Evolutionary conservation across 331 rosid genomes (phyloP).

Genomic region (Cydonia oblonga): DNA sequence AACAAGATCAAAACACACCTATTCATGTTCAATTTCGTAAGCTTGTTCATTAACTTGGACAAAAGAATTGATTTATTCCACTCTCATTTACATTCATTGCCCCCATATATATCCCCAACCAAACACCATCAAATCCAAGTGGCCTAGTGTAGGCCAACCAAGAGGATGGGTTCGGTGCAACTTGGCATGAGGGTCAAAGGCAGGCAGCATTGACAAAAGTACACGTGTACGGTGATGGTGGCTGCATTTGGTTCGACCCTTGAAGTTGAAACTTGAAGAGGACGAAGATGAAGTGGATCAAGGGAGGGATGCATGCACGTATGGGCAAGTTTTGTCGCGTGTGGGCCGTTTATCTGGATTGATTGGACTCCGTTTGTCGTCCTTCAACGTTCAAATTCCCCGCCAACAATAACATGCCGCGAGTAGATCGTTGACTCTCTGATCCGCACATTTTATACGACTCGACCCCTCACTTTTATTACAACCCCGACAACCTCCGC

Average conservation of each 20-base stretch:
- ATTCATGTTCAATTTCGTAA: no score
- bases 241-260: neutral
- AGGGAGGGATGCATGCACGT: neutral
- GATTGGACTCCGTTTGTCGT: neutral
- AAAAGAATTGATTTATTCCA: neutral
- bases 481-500: neutral
- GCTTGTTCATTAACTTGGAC: neutral
- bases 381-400: neutral
- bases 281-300: neutral
- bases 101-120: neutral
- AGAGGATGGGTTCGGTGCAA: neutral
- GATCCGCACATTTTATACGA: neutral
- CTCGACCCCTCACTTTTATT: neutral
- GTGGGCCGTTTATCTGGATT: neutral
- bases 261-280: neutral
- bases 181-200: neutral
- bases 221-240: conserved; percentile 1
- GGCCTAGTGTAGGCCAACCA: neutral
- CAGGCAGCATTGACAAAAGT: neutral
- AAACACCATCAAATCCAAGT: neutral
- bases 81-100: neutral
- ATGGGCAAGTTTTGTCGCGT: neutral
- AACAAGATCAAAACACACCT: no score
- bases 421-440: neutral
- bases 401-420: neutral